These are phyloP conservation scores for Colletotrichum sp. DNA, from an alignment of 2,329 filamentous ascomycete species.

Conservation along the genomic window DNA sequence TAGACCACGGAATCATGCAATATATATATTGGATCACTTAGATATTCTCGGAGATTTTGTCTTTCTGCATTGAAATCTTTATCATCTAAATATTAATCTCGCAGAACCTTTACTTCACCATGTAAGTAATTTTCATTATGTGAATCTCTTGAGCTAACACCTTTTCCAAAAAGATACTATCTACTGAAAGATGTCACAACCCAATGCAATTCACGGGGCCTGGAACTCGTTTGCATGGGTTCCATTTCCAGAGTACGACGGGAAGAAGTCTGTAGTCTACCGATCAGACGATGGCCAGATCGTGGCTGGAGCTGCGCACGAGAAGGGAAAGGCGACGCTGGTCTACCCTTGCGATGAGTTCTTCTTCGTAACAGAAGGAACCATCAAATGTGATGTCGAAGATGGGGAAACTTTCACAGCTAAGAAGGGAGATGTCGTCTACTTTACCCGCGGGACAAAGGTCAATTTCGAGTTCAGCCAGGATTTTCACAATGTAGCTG, in stretches of 20 bases:
- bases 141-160: rapidly evolving
- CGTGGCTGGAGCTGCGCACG: not conserved
- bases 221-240: not conserved
- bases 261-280: not conserved
- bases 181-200: not conserved
- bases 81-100: not conserved
- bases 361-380: not conserved
- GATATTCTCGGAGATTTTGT: no score
- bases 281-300: not conserved
- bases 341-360: not conserved
- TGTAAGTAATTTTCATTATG: not conserved
- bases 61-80: no score
- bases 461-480: not conserved
- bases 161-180: rapidly evolving
- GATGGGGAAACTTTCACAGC: not conserved
- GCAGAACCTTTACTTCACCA: not conserved
- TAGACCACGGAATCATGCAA: rapidly evolving
- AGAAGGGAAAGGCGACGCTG: not conserved
- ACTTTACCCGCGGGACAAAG: not conserved
- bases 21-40: not conserved
- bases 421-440: not conserved
- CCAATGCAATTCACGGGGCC: not conserved
- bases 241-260: not conserved
- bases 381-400: not conserved
- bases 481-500: not conserved